Conservation (phyloP, 2,329 filamentous ascomycete genomes). For the Verticillium tricorpus region DNA sequence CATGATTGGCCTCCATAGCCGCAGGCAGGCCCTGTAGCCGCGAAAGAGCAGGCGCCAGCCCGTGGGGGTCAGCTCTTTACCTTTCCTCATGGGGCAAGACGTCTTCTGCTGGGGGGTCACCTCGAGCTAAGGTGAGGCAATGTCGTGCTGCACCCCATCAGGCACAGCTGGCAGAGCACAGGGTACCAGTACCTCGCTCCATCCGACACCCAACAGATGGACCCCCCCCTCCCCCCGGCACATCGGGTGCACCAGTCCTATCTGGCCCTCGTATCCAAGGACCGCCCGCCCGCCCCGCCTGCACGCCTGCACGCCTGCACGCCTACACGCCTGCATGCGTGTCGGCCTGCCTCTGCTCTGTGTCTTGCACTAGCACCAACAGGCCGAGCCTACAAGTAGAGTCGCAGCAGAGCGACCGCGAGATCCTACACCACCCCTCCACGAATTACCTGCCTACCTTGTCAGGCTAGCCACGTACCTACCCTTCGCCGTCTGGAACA, state of each 20-base stretch:
- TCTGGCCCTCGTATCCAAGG: not conserved
- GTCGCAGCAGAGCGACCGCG: not conserved
- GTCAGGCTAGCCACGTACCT: no score
- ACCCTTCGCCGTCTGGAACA: not conserved
- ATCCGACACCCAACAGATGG: no score
- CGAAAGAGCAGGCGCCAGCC: not conserved
- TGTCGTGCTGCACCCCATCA: not conserved
- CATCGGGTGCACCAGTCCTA: not conserved
- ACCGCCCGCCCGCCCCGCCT: not conserved
- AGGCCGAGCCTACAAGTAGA: not conserved
- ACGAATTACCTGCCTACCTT: not conserved
- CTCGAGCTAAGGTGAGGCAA: no score
- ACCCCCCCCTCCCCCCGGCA: not conserved
- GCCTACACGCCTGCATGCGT: not conserved
- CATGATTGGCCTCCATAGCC: no score
- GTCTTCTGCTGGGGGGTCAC: not conserved
- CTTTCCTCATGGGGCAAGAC: no score
- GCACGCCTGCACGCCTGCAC: no score
- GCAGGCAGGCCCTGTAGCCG: not conserved
- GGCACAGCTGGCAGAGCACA: not conserved
- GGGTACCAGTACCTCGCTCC: not conserved
- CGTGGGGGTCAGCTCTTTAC: not conserved
- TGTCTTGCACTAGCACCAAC: not conserved
- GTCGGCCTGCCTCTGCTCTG: not conserved
- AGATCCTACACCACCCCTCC: not conserved